These are phyloP conservation scores for Phytopythium ostracodes DNA, from an alignment of 352 stramenopile genomes.

Conservation along the genomic window DNA sequence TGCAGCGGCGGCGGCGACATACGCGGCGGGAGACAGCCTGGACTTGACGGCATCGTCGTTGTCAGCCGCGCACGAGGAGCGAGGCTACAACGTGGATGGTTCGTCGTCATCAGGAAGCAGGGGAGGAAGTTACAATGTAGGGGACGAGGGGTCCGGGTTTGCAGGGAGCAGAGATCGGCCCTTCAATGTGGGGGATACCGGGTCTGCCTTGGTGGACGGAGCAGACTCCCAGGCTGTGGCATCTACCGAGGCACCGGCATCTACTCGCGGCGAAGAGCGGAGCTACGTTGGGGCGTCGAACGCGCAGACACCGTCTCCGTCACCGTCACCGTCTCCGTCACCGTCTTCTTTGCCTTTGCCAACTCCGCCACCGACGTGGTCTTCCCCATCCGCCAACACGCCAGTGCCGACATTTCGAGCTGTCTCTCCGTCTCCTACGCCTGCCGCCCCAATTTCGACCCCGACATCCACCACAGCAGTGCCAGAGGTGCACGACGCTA, in stretches of 20 bases:
- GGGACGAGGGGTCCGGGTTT: neutral
- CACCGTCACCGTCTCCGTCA: neutral
- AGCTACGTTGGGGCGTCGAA: neutral
- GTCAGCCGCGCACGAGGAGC: neutral
- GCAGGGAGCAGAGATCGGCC: neutral
- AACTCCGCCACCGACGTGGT: neutral
- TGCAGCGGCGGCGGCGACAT: neutral
- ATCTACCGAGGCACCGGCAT: neutral
- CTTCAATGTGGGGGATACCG: neutral
- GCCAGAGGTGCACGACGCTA: neutral
- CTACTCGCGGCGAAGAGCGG: neutral
- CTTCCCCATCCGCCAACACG: neutral
- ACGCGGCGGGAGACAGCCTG: neutral
- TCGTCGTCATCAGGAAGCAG: slow-evolving; percentile 1
- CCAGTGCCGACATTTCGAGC: neutral
- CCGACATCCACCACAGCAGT: neutral
- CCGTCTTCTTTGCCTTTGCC: neutral
- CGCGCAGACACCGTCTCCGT: neutral
- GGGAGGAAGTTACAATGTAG: neutral
- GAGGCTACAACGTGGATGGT: neutral
- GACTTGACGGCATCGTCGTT: neutral
- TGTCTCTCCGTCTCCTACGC: neutral
- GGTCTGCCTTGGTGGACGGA: neutral
- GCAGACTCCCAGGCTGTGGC: neutral
- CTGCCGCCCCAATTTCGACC: neutral